phyloP scores from a whole-genome alignment of 352 stramenopile species.

The Plasmopara halstedii region DNA sequence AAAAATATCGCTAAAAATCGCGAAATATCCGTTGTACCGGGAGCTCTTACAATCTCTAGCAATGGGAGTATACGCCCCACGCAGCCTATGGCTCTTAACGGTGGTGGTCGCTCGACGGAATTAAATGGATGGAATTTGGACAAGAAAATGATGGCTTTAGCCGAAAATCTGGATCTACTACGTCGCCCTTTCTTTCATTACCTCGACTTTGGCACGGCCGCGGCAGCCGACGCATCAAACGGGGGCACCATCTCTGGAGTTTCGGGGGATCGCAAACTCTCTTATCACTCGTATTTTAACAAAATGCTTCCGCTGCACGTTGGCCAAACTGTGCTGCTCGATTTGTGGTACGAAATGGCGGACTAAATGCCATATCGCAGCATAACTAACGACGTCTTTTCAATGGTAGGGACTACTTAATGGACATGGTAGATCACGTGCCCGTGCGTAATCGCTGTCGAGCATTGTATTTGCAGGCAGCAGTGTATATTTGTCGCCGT shows the following conservation, averaged over 20 bases:
- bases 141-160: slow-evolving; percentile 64
- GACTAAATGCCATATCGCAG: neutral
- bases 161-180: slow-evolving; percentile 52
- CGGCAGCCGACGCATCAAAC: slow-evolving; percentile 17
- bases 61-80: slow-evolving; percentile 31
- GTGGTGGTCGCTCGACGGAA: slow-evolving; percentile 33
- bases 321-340: slow-evolving; percentile 63
- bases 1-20: slow-evolving; percentile 55
- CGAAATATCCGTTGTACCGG: slow-evolving; percentile 31
- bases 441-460: slow-evolving; percentile 63
- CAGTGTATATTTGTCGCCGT: slow-evolving; percentile 63
- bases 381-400: neutral
- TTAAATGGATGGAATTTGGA: slow-evolving; percentile 72
- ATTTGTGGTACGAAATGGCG: slow-evolving; percentile 44
- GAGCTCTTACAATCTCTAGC: slow-evolving; percentile 31
- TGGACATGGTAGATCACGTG: slow-evolving; percentile 78
- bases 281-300: slow-evolving; percentile 56
- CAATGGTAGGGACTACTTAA: slow-evolving; percentile 51
- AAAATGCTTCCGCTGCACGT: slow-evolving; percentile 62
- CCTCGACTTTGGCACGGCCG: slow-evolving; percentile 43
- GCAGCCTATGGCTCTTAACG: slow-evolving; percentile 31
- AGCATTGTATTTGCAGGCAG: slow-evolving; percentile 60
- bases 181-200: slow-evolving; percentile 74
- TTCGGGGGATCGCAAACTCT: slow-evolving; percentile 38
- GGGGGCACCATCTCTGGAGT: slow-evolving; percentile 14